These are phyloP conservation scores for Pulveroboletus sp. DNA, from an alignment of 1,284 basidiomycete genomes.

Conservation along the genomic window DNA sequence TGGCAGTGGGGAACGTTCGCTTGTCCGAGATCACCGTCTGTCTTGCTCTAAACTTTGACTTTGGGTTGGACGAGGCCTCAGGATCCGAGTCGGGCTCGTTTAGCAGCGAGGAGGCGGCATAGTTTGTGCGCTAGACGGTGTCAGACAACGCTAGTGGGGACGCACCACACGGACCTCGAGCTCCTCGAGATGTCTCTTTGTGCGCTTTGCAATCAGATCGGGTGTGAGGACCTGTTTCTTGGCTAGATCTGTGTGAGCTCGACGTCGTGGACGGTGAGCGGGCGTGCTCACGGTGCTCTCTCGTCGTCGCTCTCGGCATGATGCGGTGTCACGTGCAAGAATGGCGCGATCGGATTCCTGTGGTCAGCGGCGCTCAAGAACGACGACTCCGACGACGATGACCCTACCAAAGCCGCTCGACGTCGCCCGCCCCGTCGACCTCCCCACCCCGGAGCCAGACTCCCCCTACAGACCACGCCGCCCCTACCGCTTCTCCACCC, in stretches of 20 bases:
- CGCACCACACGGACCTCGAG: constrained; percentile 57
- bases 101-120: constrained; percentile 52
- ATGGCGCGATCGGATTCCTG: constrained; percentile 27
- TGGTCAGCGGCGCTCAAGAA: no score
- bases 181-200: constrained; percentile 74
- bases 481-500: constrained; percentile 80
- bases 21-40: constrained; percentile 73
- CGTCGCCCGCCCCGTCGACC: constrained; percentile 38
- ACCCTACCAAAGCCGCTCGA: constrained; percentile 25
- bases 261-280: constrained; percentile 3
- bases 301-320: constrained; percentile 36
- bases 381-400: constrained; percentile 29
- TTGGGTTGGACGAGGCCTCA: constrained; percentile 26
- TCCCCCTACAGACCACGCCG: constrained; percentile 64
- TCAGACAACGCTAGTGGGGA: background rate
- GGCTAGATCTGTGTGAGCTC: constrained; percentile 34
- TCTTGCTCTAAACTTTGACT: constrained; percentile 64
- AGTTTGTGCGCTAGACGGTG: constrained; percentile 67
- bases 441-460: constrained; percentile 77
- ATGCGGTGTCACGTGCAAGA: constrained; percentile 22
- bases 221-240: constrained; percentile 54
- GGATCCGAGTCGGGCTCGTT: constrained; percentile 49
- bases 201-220: constrained; percentile 72
- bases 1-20: constrained; percentile 42
- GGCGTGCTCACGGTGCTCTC: constrained; percentile 43